A percentile compares a stretch with the other conserved stretches of the same genome.
Evolutionary conservation across 2,329 filamentous ascomycete genomes (phyloP).

Genomic region (Ceratocystis diversiconidia): DNA sequence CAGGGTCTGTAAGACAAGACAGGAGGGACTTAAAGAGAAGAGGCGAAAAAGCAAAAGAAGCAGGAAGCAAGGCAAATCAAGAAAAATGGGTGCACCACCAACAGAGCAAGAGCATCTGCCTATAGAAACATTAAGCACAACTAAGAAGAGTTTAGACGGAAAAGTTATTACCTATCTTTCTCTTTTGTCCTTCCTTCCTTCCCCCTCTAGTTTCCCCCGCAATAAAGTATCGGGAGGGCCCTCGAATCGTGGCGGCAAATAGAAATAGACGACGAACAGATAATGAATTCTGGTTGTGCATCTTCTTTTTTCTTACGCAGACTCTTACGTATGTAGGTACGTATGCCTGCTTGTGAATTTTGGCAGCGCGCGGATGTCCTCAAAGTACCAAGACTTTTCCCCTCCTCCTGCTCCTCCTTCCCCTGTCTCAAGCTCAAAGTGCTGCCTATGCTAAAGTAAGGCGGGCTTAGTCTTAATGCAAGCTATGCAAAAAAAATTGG

Average conservation of each 20-base stretch:
- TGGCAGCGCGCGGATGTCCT: not conserved
- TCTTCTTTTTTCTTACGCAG: not conserved
- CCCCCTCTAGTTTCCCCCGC: not conserved
- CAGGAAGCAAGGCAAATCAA: not conserved
- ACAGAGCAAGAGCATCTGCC: not conserved
- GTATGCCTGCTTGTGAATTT: slow-evolving; percentile 2
- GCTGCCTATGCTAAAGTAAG: not conserved
- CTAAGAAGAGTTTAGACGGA: not conserved
- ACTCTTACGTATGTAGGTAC: slow-evolving; percentile 4
- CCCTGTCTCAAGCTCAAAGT: slow-evolving; percentile 4
- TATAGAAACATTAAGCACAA: not conserved
- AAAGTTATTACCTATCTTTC: not conserved
- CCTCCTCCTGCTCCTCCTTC: not conserved
- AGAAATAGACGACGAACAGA: not conserved
- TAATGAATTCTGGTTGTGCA: not conserved
- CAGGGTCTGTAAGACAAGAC: not conserved
- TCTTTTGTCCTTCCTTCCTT: not conserved
- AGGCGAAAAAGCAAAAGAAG: not conserved
- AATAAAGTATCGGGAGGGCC: not conserved
- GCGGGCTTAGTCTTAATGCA: slow-evolving; percentile 1
- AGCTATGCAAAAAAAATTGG: not conserved
- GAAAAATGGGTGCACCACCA: not conserved
- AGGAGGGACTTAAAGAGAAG: not conserved
- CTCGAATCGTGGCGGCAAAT: not conserved
- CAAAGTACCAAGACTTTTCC: not conserved